Conservation (phyloP, 352 stramenopile species). For the Globisporangium irregulare region DNA sequence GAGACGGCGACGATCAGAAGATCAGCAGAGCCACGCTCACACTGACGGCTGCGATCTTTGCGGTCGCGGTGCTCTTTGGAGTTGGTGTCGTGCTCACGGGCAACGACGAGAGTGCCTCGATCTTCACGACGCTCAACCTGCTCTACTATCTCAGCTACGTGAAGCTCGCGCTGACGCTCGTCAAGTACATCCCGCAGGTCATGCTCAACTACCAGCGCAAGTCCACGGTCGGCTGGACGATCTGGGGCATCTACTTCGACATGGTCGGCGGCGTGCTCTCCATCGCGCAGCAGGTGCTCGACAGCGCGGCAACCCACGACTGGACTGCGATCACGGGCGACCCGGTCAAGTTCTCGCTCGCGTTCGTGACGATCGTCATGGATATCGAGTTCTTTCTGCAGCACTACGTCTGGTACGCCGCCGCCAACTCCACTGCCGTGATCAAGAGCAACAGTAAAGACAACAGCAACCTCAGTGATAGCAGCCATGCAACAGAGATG, state of each 20-base stretch:
- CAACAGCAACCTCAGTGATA: conserved; percentile 21
- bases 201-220: conserved; percentile 94
- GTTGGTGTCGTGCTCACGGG: background rate
- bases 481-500: conserved; percentile 10
- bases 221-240: conserved; percentile 95
- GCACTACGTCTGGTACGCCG: conserved; percentile 93
- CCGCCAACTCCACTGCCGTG: background rate
- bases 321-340: conserved; percentile 95
- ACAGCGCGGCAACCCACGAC: conserved; percentile 89
- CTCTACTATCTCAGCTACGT: conserved; percentile 93
- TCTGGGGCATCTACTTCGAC: conserved; percentile 97
- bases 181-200: conserved; percentile 97
- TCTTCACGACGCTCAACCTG: conserved; percentile 88
- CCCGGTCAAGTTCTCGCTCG: conserved; percentile 94
- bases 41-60: background rate
- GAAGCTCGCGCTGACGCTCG: conserved; percentile 94
- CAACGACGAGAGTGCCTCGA: conserved; percentile 18
- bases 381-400: conserved; percentile 96
- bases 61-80: background rate
- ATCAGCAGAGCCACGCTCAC: conserved; percentile 36
- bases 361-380: conserved; percentile 95
- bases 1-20: conserved; percentile 35
- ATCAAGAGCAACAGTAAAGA: background rate
- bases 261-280: conserved; percentile 93
- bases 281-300: conserved; percentile 91